These are phyloP conservation scores for Gorgonomyces haynaldii DNA, from an alignment of 192 early-diverging fungal species.

Conservation along the genomic window DNA sequence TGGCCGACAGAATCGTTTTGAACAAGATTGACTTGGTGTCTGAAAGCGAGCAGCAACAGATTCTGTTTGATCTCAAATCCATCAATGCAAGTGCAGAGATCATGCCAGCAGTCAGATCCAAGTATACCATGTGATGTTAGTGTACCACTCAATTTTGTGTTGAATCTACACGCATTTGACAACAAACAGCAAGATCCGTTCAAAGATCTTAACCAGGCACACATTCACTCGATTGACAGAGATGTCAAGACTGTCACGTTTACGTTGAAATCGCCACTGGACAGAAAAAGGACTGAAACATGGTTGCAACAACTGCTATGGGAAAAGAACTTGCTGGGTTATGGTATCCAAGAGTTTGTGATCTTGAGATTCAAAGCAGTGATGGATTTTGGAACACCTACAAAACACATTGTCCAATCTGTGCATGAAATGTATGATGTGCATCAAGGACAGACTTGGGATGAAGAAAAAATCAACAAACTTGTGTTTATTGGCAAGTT, in stretches of 20 bases:
- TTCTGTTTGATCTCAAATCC: slow-evolving; percentile 27
- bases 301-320: slow-evolving; percentile 70
- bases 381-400: slow-evolving; percentile 23
- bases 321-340: slow-evolving; percentile 32
- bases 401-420: slow-evolving; percentile 43
- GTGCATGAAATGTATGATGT: slow-evolving; percentile 59
- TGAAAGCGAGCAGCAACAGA: slow-evolving; percentile 6
- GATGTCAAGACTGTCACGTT: slow-evolving; percentile 48
- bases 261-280: slow-evolving; percentile 31
- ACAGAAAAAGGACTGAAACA: slow-evolving; percentile 44
- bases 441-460: slow-evolving; percentile 34
- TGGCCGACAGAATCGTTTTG: slow-evolving; percentile 77
- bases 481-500: slow-evolving; percentile 38
- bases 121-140: slow-evolving; percentile 16
- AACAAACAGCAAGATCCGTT: slow-evolving; percentile 24
- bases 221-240: slow-evolving; percentile 28
- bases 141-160: slow-evolving; percentile 43
- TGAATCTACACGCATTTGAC: slow-evolving; percentile 55
- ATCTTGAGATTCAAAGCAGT: slow-evolving; percentile 55
- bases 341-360: slow-evolving; percentile 7
- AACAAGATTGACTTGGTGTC: slow-evolving; percentile 77
- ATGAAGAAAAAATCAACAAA: slow-evolving; percentile 23
- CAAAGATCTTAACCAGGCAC: slow-evolving; percentile 6
- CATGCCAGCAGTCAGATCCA: slow-evolving; percentile 24
- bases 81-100: slow-evolving; percentile 46